phyloP scores from a whole-genome alignment of 2,329 filamentous ascomycete species.

The Pseudopyrenochaeta lycopersici region DNA sequence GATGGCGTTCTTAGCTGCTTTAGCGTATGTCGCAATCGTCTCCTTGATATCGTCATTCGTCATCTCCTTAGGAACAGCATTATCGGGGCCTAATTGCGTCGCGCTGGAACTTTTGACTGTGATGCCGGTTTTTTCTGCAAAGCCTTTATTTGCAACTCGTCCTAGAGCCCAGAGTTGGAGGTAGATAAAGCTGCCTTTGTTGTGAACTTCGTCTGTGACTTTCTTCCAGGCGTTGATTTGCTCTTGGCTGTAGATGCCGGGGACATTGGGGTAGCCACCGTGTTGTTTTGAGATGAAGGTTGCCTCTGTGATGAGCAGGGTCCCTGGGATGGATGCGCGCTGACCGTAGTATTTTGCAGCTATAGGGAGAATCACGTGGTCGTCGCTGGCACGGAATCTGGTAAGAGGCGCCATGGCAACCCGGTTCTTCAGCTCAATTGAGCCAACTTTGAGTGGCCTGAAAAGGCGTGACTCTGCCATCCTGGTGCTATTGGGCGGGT shows the following conservation, averaged over 20 bases:
- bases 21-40: constrained; percentile 50
- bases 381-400: constrained; percentile 55
- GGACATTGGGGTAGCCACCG: constrained; percentile 61
- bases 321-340: constrained; percentile 61
- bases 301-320: constrained; percentile 67
- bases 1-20: constrained; percentile 56
- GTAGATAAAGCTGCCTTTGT: constrained; percentile 68
- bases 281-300: constrained; percentile 60
- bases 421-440: constrained; percentile 44
- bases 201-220: constrained; percentile 70
- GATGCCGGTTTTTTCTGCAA: constrained; percentile 48
- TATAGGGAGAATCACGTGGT: constrained; percentile 56
- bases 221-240: constrained; percentile 66
- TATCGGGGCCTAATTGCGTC: constrained; percentile 52
- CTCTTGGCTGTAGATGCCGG: constrained; percentile 64
- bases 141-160: constrained; percentile 57
- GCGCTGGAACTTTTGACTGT: constrained; percentile 45
- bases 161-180: constrained; percentile 71
- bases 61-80: constrained; percentile 50
- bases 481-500: not conserved
- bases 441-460: constrained; percentile 46
- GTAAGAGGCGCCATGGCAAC: constrained; percentile 49
- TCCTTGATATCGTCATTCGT: constrained; percentile 51
- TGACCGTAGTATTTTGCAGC: constrained; percentile 64
- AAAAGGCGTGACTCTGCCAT: constrained; percentile 45